A percentile compares a stretch with the other conserved stretches of the same genome.
Evolutionary conservation across 2,329 filamentous ascomycete species (phyloP).

Genomic region (Trichoderma atrobrunneum): DNA sequence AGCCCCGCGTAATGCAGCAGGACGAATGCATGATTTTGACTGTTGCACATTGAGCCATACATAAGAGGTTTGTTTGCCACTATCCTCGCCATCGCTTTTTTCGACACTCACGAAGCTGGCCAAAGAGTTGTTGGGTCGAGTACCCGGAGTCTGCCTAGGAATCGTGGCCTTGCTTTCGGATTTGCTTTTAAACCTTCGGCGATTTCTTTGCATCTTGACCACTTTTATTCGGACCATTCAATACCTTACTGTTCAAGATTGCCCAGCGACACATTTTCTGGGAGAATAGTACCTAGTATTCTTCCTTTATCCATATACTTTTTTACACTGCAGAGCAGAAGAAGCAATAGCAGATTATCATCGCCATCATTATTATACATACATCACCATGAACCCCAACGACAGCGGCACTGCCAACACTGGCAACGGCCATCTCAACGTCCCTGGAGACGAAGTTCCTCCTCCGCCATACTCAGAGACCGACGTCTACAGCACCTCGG

Average conservation of each 20-base stretch:
- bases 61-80: not conserved
- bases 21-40: not conserved
- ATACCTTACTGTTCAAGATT: not conserved
- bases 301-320: not conserved
- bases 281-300: not conserved
- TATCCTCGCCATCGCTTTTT: not conserved
- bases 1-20: not conserved
- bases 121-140: not conserved
- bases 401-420: not conserved
- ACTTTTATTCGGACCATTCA: not conserved
- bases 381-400: constrained; percentile 19
- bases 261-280: not conserved
- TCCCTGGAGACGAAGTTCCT: constrained; percentile 39
- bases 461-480: constrained; percentile 59
- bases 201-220: not conserved
- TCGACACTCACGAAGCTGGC: not conserved
- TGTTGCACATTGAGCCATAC: not conserved
- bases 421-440: constrained; percentile 20
- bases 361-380: not conserved
- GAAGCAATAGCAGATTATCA: not conserved
- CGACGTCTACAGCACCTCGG: constrained; percentile 50
- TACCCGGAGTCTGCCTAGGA: constrained; percentile 6
- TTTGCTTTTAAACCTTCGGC: not conserved
- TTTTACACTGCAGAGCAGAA: not conserved
- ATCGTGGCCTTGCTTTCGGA: not conserved